phyloP scores from a whole-genome alignment of 257 asterid species.

The Fraxinus pennsylvanica region DNA sequence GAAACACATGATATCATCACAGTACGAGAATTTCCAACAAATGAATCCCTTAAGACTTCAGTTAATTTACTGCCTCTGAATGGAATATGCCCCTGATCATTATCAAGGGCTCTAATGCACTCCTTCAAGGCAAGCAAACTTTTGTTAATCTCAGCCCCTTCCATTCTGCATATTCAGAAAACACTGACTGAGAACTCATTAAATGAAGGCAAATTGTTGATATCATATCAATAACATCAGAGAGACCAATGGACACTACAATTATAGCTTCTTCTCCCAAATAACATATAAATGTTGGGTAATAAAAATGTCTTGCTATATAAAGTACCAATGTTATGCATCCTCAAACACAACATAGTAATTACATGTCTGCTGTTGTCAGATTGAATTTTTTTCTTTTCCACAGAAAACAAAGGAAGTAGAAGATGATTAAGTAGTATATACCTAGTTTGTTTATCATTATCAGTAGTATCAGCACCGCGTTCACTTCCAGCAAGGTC shows the following conservation, averaged over 20 bases:
- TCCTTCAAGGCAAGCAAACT: constrained; percentile 98
- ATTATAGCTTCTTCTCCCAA: neutral
- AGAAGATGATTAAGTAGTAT: neutral
- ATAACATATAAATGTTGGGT: neutral
- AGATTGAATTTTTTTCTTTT: neutral
- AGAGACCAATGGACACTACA: neutral
- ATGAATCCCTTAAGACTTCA: constrained; percentile 42
- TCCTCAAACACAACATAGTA: constrained; percentile 10
- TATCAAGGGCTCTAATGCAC: constrained; percentile 98
- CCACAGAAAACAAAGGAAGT: neutral
- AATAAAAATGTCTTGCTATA: neutral
- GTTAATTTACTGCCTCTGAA: constrained; percentile 53
- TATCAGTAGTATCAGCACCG: constrained; percentile 99
- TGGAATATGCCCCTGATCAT: constrained; percentile 97
- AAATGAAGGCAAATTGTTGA: neutral
- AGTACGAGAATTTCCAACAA: constrained; percentile 43
- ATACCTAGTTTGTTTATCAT: constrained; percentile 96
- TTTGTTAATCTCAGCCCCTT: constrained; percentile 99
- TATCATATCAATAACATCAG: neutral
- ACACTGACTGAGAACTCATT: neutral
- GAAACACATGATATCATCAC: constrained; percentile 46
- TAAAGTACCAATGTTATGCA: neutral
- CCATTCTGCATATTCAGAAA: constrained; percentile 65
- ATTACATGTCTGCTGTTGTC: neutral
- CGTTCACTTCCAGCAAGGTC: constrained; percentile 99